Evolutionary conservation across 805 yeast genomes (phyloP).

Genomic region (Candida nanaspora): DNA sequence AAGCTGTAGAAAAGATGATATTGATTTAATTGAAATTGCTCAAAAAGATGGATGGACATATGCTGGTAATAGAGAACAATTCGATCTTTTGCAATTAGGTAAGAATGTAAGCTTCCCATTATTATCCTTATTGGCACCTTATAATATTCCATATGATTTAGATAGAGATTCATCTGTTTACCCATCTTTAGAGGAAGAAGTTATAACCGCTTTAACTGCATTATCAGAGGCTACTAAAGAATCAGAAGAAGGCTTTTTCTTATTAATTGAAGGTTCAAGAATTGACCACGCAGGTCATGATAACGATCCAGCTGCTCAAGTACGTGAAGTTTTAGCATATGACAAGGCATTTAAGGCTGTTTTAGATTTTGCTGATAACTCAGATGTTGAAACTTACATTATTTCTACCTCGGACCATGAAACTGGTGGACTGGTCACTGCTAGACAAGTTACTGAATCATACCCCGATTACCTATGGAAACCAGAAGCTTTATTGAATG

Average conservation of each 20-base stretch:
- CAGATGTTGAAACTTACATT: constrained; percentile 71
- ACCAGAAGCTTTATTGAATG: constrained; percentile 67
- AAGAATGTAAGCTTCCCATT: constrained; percentile 66
- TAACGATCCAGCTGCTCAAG: constrained; percentile 93
- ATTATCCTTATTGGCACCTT: constrained; percentile 65
- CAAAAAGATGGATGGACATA: constrained; percentile 53
- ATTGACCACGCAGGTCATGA: constrained; percentile 95
- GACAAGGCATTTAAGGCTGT: constrained; percentile 77
- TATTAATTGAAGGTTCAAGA: constrained; percentile 85
- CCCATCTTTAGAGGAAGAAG: constrained; percentile 79
- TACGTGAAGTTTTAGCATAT: constrained; percentile 81
- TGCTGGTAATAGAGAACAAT: constrained; percentile 50
- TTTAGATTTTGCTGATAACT: constrained; percentile 54
- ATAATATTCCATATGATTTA: constrained; percentile 78
- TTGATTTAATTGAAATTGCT: constrained; percentile 64
- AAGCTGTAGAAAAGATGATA: constrained; percentile 64
- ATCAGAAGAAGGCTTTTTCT: constrained; percentile 77
- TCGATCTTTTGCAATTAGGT: constrained; percentile 52
- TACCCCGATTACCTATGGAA: constrained; percentile 89
- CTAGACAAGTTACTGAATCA: constrained; percentile 58
- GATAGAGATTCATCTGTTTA: constrained; percentile 56
- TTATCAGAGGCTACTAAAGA: constrained; percentile 60
- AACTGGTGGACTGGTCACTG: constrained; percentile 89
- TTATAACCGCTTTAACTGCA: constrained; percentile 64
- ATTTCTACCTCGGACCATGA: constrained; percentile 91